Evolutionary conservation across 345 rosid genomes (phyloP).

Genomic region (Aurinia saxatilis): DNA sequence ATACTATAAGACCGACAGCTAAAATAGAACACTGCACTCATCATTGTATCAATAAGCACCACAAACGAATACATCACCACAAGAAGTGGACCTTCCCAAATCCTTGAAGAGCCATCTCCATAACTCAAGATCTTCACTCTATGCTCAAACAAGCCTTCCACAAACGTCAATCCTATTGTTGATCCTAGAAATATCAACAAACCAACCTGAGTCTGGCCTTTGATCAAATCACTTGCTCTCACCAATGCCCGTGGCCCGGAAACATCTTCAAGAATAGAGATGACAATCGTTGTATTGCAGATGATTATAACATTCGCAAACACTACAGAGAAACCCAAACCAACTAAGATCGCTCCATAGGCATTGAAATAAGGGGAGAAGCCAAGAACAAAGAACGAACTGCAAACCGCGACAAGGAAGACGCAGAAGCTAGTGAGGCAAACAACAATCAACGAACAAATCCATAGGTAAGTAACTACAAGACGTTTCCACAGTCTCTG

Average conservation of each 20-base stretch:
- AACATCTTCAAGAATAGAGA: slow-evolving; percentile 79
- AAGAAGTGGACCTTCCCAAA: slow-evolving; percentile 90
- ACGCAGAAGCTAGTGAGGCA: slow-evolving; percentile 61
- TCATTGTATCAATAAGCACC: slow-evolving; percentile 80
- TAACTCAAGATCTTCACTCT: slow-evolving; percentile 80
- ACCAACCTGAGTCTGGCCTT: slow-evolving; percentile 90
- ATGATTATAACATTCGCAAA: slow-evolving; percentile 70
- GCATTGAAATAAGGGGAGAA: slow-evolving; percentile 47
- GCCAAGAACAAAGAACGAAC: slow-evolving; percentile 44
- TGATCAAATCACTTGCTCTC: slow-evolving; percentile 54
- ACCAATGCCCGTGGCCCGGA: slow-evolving; percentile 69
- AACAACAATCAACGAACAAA: slow-evolving; percentile 48
- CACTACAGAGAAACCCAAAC: slow-evolving; percentile 65
- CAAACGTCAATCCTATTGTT: slow-evolving; percentile 66
- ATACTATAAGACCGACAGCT: slow-evolving; percentile 58
- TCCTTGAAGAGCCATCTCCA: slow-evolving; percentile 87
- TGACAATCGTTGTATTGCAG: slow-evolving; percentile 63
- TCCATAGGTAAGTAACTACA: slow-evolving; percentile 59
- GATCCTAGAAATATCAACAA: slow-evolving; percentile 77
- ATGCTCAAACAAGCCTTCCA: slow-evolving; percentile 89
- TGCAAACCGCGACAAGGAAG: slow-evolving; percentile 50
- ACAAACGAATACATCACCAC: slow-evolving; percentile 85
- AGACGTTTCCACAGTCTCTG: slow-evolving; percentile 66
- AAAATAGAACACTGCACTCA: slow-evolving; percentile 83
- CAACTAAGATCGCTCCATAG: slow-evolving; percentile 50